A percentile compares a stretch with the other conserved stretches of the same genome.
Evolutionary conservation across 345 rosid species (phyloP).

Genomic region (Kandelia obovata): DNA sequence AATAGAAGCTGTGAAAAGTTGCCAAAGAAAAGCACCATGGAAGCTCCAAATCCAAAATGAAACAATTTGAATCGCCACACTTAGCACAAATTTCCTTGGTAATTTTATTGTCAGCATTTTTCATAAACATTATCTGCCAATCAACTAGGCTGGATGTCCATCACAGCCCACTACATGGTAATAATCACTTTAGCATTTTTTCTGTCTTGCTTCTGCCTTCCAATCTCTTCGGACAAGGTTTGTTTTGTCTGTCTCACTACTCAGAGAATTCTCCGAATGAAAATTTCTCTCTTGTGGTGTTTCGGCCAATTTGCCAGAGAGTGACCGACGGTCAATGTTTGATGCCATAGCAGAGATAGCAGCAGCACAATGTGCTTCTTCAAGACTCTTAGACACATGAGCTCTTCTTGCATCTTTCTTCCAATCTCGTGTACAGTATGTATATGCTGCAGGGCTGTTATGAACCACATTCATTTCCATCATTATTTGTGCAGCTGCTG

Average conservation of each 20-base stretch:
- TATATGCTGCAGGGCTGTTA: slow-evolving; percentile 26
- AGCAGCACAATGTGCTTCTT: slow-evolving; percentile 22
- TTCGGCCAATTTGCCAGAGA: slow-evolving; percentile 12
- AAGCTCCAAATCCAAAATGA: background rate
- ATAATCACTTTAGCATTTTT: slow-evolving; percentile 24
- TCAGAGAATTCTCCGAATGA: slow-evolving; percentile 19
- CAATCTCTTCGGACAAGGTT: slow-evolving; percentile 49
- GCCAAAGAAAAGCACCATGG: slow-evolving; percentile 2
- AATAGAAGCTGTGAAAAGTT: slow-evolving; percentile 11
- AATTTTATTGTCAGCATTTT: background rate
- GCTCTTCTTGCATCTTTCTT: slow-evolving; percentile 72
- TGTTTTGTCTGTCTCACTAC: slow-evolving; percentile 19
- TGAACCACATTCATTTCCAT: slow-evolving; percentile 28
- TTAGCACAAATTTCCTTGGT: background rate
- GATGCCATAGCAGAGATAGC: slow-evolving; percentile 11
- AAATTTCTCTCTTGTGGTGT: slow-evolving; percentile 19
- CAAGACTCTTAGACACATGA: slow-evolving; percentile 26
- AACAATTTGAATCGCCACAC: slow-evolving; percentile 9
- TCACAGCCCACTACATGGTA: slow-evolving; percentile 2
- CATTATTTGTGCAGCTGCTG: slow-evolving; percentile 19
- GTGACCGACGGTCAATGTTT: slow-evolving; percentile 16
- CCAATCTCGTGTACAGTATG: slow-evolving; percentile 60
- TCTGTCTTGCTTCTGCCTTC: slow-evolving; percentile 75
- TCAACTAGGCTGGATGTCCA: background rate
- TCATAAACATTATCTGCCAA: background rate